A percentile compares a stretch with the other conserved stretches of the same genome.
phyloP scores from a whole-genome alignment of 1,284 basidiomycete species.

The Irpex sp. region DNA sequence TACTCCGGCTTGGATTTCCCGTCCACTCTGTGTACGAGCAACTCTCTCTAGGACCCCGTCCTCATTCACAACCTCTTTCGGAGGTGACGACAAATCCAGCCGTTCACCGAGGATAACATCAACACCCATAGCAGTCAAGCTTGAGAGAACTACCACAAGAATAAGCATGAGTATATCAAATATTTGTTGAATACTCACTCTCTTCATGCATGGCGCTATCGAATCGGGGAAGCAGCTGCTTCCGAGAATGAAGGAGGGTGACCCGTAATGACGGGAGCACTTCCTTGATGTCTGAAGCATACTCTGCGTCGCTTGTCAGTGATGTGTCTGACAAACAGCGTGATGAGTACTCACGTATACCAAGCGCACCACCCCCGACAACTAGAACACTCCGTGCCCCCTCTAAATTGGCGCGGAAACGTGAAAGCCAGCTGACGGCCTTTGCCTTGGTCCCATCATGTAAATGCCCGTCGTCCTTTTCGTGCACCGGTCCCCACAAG shows the following conservation, averaged over 20 bases:
- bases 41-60: slow-evolving; percentile 32
- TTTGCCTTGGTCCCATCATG: slow-evolving; percentile 41
- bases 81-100: slow-evolving; percentile 42
- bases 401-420: slow-evolving; percentile 41
- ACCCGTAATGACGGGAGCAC: slow-evolving; percentile 55
- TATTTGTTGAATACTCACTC: slow-evolving; percentile 34
- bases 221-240: slow-evolving; percentile 56
- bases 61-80: slow-evolving; percentile 24
- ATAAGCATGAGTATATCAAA: not conserved
- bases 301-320: slow-evolving; percentile 36
- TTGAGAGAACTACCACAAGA: slow-evolving; percentile 34
- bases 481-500: slow-evolving; percentile 39
- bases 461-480: not conserved
- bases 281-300: slow-evolving; percentile 66
- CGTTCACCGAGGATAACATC: slow-evolving; percentile 54
- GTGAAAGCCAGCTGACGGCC: slow-evolving; percentile 44
- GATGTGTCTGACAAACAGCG: not conserved
- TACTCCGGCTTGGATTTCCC: slow-evolving; percentile 59
- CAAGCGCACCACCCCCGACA: slow-evolving; percentile 60
- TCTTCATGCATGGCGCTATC: slow-evolving; percentile 53
- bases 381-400: slow-evolving; percentile 44
- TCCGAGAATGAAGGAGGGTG: slow-evolving; percentile 67
- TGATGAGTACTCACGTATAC: slow-evolving; percentile 46
- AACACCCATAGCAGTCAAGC: slow-evolving; percentile 40
- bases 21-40: slow-evolving; percentile 53